Percentiles rank a stretch among this genome's conserved stretches.
Conservation (phyloP, 768 basidiomycete genomes). For the Hemileccinum impolitum region DNA sequence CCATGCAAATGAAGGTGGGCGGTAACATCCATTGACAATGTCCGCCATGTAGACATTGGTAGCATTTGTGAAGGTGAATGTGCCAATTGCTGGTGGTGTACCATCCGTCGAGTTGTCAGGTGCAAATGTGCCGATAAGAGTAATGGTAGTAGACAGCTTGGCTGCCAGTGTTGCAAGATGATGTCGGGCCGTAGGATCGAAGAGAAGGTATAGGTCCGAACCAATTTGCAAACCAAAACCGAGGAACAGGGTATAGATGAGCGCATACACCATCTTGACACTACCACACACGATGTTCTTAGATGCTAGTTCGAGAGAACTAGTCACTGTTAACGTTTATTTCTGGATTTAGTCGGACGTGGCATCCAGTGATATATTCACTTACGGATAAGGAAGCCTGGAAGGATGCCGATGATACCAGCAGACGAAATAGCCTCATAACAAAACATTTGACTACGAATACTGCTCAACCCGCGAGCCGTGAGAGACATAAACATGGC, state of each 20-base stretch:
- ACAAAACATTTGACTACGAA: conserved; percentile 76
- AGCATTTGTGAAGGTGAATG: conserved; percentile 63
- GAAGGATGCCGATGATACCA: conserved; percentile 83
- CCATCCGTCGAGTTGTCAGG: conserved; percentile 49
- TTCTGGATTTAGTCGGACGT: conserved; percentile 8
- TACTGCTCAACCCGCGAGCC: conserved; percentile 79
- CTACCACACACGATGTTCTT: conserved; percentile 84
- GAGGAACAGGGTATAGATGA: conserved; percentile 81
- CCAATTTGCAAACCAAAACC: conserved; percentile 86
- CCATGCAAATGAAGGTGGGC: conserved; percentile 64
- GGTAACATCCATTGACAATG: conserved; percentile 67
- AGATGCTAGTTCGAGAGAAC: conserved; percentile 79
- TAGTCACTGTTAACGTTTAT: conserved; percentile 54
- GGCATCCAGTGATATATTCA: conserved; percentile 4
- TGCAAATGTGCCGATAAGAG: conserved; percentile 64
- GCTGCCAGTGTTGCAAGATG: conserved; percentile 53
- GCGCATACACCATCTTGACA: conserved; percentile 86
- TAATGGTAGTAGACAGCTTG: conserved; percentile 44
- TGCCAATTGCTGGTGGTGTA: conserved; percentile 49
- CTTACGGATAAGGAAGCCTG: conserved; percentile 82
- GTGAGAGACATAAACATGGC: conserved; percentile 78
- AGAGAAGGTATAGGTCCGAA: conserved; percentile 71
- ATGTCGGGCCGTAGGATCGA: conserved; percentile 56
- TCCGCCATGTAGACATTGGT: conserved; percentile 43
- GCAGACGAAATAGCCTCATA: conserved; percentile 90